A percentile compares a stretch with the other conserved stretches of the same genome.
Conservation (phyloP, 2,329 filamentous ascomycete genomes). For the Cryphonectria naterciae region DNA sequence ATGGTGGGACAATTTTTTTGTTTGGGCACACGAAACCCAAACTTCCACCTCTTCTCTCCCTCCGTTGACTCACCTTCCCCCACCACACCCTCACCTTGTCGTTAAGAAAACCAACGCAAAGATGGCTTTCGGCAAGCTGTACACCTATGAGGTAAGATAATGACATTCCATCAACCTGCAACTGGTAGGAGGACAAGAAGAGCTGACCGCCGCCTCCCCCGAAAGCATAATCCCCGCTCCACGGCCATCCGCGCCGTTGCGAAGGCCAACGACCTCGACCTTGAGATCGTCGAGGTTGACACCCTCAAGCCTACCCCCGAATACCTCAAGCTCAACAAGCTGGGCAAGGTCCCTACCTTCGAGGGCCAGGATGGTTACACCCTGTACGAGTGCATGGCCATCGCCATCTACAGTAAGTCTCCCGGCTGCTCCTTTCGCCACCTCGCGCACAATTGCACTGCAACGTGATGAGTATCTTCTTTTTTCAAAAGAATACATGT, state of each 20-base stretch:
- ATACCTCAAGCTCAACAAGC: slow-evolving; percentile 83
- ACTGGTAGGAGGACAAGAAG: background rate
- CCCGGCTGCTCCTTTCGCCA: slow-evolving; percentile 29
- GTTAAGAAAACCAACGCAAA: slow-evolving; percentile 50
- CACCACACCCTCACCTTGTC: slow-evolving; percentile 30
- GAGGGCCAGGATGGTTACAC: slow-evolving; percentile 88
- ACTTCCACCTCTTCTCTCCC: slow-evolving; percentile 13
- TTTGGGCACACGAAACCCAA: slow-evolving; percentile 19
- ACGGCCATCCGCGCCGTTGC: slow-evolving; percentile 88
- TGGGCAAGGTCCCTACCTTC: slow-evolving; percentile 92
- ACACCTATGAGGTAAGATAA: slow-evolving; percentile 74
- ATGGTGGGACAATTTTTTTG: slow-evolving; percentile 18
- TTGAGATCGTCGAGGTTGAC: slow-evolving; percentile 80
- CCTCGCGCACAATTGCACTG: slow-evolving; percentile 31
- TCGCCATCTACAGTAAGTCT: slow-evolving; percentile 95
- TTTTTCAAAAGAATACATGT: slow-evolving; percentile 72
- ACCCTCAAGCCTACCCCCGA: slow-evolving; percentile 69
- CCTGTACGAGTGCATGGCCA: slow-evolving; percentile 88
- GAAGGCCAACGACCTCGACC: slow-evolving; percentile 94
- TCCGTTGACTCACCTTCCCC: slow-evolving; percentile 32
- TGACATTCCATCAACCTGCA: background rate
- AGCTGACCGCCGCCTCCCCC: slow-evolving; percentile 12
- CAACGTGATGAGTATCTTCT: slow-evolving; percentile 72
- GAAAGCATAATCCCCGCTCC: slow-evolving; percentile 85
- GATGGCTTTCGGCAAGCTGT: slow-evolving; percentile 98